Base-by-base conservation (phyloP, 768 basidiomycete species). In the Mycena vitilis region DNA sequence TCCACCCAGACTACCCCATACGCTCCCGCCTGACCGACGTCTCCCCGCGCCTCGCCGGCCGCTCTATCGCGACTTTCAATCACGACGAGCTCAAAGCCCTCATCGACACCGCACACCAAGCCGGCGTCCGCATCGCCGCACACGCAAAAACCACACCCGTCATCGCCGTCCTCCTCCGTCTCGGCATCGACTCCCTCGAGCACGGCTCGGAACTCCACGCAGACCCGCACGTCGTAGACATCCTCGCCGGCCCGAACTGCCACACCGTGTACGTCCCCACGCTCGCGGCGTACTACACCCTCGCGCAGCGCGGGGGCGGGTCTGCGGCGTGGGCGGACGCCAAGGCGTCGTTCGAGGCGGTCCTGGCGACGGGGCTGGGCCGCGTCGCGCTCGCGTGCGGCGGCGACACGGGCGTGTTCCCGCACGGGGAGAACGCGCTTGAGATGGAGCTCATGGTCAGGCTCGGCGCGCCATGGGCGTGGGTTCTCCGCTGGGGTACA, bases 391-490 rank as follows among this genome's bases (percentile, higher is more conserved):
- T 91, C 59, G 88, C 88, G 9, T 87, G 86, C 73, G 89, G 89
- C 9, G 88, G 89, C 1, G 88, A 91, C 75, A 91, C 89, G 2
- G 90, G 89, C 11, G 84, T 85, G 2, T 91, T 91, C 75, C 71
- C 84, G 20, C 90, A 90, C 73, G 89, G 89, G 0, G 78, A 82
- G 69, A 91, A 91, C 72, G 83, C 86, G 34, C 76, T 86, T 48
- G 90, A 91, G 81, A 79, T 91, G 82, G 78, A 84, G 71, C 75
- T 90, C 37, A 90, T 91, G 91, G 84, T 85, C 16, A 73, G 76
- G 34, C 78, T 88, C 2, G 89, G 89, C 2, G 88, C 86, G 23
- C 77, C 79, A 30, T 87, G 86, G 85, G 75, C 77, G 40, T 78
- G 79, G 60, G 86, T 91, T 18, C 76, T 92, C 38, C 79, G 79